Base-by-base conservation (phyloP, 129 eudicot genomes). In the Escallonia rubra region DNA sequence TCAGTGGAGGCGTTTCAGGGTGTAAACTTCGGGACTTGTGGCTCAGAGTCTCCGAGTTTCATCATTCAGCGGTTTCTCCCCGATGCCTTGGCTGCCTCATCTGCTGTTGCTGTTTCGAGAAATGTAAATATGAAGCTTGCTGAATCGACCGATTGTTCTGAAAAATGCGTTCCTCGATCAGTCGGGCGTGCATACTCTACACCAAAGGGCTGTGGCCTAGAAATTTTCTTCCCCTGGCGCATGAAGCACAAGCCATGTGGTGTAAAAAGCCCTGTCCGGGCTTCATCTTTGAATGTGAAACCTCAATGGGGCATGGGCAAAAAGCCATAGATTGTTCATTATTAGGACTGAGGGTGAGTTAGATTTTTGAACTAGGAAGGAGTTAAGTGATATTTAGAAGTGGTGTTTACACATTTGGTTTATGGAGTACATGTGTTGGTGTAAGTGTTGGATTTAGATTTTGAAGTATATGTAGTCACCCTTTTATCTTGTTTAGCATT, bases 51-150 rank as follows among this genome's bases (percentile, higher is more conserved):
- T 23, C 87, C 96, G 7, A 83, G 76, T 72, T 89, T 89, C 48
- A 85, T 87, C 4, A 89, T 89, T 49, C 82, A 86, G 66, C 62
- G 96, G 69, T 89, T 89, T 79, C 90, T 89, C 60, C 80, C 87
- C 3, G 96, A 86, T 59, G 96, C 96, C 0, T 74, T 89, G 68
- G 96, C 92, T 9, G 83, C 76, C 14, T 82, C 83, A 3, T 85
- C 92, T 6, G 86, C 82, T 23, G 57, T 72, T 7, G 64, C 74
- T 4, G 62, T 69, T 45, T 66, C 80, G 2, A 75, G 69, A 44
- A 70, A 53, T 15, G 59, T 13, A 40, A 73, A 40, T 71, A 61
- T 42, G 34, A 23, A 23, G 34, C 34, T 23, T 23, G 34, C 34
- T 23, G 1, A 23, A 1, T 23, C 34, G 1, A 23, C 0, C 0